Percentiles rank a stretch among this genome's conserved stretches.
Conservation (phyloP, 352 stramenopile species). For the Phytophthora sansomeana region DNA sequence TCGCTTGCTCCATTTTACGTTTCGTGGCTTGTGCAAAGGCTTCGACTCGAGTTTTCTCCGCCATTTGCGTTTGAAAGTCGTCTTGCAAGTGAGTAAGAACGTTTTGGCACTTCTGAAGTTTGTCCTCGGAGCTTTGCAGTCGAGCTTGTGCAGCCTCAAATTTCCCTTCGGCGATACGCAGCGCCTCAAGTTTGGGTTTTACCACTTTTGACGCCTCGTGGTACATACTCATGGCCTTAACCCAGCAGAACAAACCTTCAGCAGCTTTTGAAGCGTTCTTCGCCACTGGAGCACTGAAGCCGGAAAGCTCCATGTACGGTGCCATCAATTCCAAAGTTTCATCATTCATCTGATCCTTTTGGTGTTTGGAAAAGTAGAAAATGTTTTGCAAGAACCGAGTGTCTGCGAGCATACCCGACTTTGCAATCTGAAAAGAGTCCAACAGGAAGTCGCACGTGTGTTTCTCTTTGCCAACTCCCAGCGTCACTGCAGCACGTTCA, state of each 20-base stretch:
- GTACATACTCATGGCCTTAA: constrained; percentile 93
- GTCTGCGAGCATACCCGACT: constrained; percentile 88
- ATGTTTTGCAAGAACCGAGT: constrained; percentile 91
- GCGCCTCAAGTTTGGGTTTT: constrained; percentile 93
- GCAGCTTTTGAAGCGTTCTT: constrained; percentile 92
- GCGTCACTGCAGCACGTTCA: constrained; percentile 61
- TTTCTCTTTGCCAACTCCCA: constrained; percentile 90
- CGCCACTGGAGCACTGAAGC: constrained; percentile 80
- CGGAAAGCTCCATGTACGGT: constrained; percentile 90
- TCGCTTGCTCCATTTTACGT: constrained; percentile 93
- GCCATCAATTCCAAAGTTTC: constrained; percentile 94
- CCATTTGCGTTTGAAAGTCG: constrained; percentile 92
- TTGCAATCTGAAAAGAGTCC: constrained; percentile 88
- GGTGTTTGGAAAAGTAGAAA: constrained; percentile 91
- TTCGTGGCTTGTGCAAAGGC: constrained; percentile 83
- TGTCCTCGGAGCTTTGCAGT: constrained; percentile 76
- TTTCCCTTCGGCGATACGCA: constrained; percentile 88
- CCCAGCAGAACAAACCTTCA: constrained; percentile 92
- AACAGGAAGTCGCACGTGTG: constrained; percentile 84
- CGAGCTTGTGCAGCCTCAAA: constrained; percentile 85
- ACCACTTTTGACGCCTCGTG: constrained; percentile 94
- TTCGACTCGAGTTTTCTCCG: constrained; percentile 88
- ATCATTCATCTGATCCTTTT: constrained; percentile 95
- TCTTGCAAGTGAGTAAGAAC: constrained; percentile 78
- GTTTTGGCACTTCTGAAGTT: constrained; percentile 69